A percentile compares a stretch with the other conserved stretches of the same genome.
phyloP scores from a whole-genome alignment of 805 yeast genomes.

The Saccharomycopsis microspora region DNA sequence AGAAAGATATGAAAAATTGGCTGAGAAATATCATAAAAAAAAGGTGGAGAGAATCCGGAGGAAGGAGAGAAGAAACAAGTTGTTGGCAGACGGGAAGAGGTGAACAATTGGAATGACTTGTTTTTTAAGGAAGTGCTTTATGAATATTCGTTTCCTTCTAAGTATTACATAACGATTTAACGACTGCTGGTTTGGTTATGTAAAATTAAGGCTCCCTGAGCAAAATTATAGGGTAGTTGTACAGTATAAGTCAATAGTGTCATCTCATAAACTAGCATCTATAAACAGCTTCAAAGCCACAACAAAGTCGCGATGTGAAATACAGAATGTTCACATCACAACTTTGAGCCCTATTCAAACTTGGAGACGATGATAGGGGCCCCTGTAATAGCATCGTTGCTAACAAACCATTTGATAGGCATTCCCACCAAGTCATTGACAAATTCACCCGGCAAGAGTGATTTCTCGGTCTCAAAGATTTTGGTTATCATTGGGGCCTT shows the following conservation, averaged over 20 bases:
- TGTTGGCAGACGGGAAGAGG: conserved; percentile 66
- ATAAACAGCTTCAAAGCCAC: too few species aligned
- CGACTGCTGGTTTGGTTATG: too few species aligned
- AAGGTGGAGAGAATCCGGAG: conserved; percentile 81
- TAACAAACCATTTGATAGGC: conserved; percentile 59
- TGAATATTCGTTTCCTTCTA: too few species aligned
- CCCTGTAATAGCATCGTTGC: conserved; percentile 62
- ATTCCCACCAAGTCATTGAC: conserved; percentile 42
- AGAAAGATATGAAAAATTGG: conserved; percentile 76
- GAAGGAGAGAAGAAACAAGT: conserved; percentile 90
- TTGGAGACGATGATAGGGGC: conserved; percentile 26
- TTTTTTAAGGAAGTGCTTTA: too few species aligned
- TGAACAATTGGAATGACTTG: not conserved
- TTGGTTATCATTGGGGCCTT: conserved; percentile 64
- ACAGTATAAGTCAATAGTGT: too few species aligned
- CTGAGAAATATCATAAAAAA: conserved; percentile 84
- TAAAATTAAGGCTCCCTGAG: too few species aligned
- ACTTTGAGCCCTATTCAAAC: conserved; percentile 4
- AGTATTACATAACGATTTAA: too few species aligned
- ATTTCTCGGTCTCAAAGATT: conserved; percentile 45
- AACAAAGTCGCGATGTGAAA: too few species aligned
- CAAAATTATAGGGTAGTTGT: too few species aligned
- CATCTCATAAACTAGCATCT: too few species aligned
- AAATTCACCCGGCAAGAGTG: conserved; percentile 56
- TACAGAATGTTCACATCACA: too few species aligned